Evolutionary conservation across 768 basidiomycete species (phyloP).

Genomic region (Xerocomus brunneocitrinus): DNA sequence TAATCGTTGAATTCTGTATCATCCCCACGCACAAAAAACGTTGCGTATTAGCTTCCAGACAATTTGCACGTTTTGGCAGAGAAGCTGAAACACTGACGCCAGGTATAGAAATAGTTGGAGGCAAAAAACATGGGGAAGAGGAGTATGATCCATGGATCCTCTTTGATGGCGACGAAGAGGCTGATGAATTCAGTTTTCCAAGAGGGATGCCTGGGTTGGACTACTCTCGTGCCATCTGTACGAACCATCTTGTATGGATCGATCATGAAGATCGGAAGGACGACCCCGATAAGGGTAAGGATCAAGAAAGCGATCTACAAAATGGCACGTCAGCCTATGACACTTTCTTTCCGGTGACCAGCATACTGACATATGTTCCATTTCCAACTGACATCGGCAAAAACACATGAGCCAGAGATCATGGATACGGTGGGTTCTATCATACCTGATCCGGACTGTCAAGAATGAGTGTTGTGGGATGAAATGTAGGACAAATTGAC

Average conservation of each 20-base stretch:
- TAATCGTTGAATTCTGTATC: conserved; percentile 73
- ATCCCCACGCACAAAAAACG: neutral
- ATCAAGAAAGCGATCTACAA: conserved; percentile 71
- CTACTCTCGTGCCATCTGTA: conserved; percentile 67
- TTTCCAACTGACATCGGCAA: conserved; percentile 48
- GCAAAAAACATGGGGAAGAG: conserved; percentile 85
- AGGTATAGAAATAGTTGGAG: conserved; percentile 82
- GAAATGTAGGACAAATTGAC: conserved; percentile 10
- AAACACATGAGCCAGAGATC: neutral
- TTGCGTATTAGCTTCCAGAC: neutral
- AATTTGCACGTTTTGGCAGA: neutral
- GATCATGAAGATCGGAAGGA: conserved; percentile 63
- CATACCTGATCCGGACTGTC: conserved; percentile 29
- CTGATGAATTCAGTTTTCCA: conserved; percentile 73
- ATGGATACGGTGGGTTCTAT: neutral
- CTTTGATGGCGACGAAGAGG: conserved; percentile 60
- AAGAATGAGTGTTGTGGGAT: neutral
- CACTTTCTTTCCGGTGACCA: neutral
- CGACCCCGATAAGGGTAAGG: conserved; percentile 63
- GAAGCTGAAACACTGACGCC: conserved; percentile 48
- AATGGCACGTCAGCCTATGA: neutral
- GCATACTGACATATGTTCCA: conserved; percentile 73
- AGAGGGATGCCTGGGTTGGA: conserved; percentile 56
- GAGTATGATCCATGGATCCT: conserved; percentile 67
- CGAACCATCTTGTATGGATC: conserved; percentile 71